Evolutionary conservation across 345 rosid genomes (phyloP).

Genomic region (Salix suchowensis): DNA sequence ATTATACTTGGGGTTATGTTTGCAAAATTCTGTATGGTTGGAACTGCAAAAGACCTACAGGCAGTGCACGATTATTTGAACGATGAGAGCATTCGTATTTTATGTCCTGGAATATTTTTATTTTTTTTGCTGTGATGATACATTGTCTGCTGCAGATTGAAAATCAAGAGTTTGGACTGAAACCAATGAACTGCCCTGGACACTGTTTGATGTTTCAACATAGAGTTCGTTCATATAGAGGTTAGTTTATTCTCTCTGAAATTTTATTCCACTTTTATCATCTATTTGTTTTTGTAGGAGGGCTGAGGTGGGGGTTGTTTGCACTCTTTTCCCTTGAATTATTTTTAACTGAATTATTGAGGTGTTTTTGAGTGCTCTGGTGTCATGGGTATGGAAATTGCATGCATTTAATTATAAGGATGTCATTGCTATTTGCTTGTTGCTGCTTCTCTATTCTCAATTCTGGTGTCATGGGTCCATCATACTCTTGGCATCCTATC

Average conservation of each 20-base stretch:
- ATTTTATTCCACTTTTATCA: not conserved
- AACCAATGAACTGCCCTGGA: slow-evolving; percentile 98
- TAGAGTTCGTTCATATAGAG: slow-evolving; percentile 85
- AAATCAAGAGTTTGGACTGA: slow-evolving; percentile 91
- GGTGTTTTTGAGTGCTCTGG: not conserved
- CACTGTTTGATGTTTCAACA: slow-evolving; percentile 95
- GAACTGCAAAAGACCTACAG: not conserved
- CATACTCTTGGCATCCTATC: not conserved
- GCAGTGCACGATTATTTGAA: not conserved
- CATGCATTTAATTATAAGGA: not conserved
- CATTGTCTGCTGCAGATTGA: slow-evolving; percentile 54
- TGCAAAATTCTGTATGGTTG: not conserved
- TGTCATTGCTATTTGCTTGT: not conserved
- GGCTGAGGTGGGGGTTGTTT: not conserved
- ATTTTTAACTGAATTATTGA: not conserved
- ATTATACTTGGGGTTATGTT: not conserved
- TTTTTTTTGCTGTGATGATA: not conserved
- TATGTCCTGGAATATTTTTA: not conserved
- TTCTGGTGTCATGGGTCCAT: not conserved
- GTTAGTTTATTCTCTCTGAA: slow-evolving; percentile 26
- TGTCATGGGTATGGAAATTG: not conserved
- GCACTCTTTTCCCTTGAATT: not conserved
- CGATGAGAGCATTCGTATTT: not conserved
- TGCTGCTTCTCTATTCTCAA: not conserved
- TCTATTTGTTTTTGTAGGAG: not conserved